Conservation (phyloP, 768 basidiomycete genomes). For the Naganishia vaughanmartiniae region DNA sequence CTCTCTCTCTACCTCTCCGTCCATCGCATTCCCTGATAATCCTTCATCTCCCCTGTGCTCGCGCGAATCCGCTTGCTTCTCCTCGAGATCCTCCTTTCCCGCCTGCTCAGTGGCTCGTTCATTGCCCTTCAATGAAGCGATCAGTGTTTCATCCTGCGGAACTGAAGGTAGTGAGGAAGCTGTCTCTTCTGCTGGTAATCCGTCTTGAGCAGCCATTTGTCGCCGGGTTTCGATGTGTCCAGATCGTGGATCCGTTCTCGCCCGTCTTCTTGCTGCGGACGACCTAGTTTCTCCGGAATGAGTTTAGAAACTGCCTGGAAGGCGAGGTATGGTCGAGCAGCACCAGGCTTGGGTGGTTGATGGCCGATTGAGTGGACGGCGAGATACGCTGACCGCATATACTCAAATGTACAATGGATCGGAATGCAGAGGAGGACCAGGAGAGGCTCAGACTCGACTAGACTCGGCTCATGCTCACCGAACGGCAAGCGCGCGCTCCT, state of each 20-base stretch:
- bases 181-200: conserved; percentile 8
- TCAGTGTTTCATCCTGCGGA: conserved; percentile 1
- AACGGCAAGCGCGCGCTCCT: conserved; percentile 9
- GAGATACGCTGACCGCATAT: neutral
- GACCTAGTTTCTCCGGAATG: neutral
- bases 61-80: neutral
- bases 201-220: conserved; percentile 22
- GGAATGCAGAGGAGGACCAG: neutral
- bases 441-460: too few species aligned
- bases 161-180: neutral
- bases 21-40: neutral
- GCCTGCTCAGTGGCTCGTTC: neutral
- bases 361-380: neutral
- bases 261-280: conserved; percentile 9
- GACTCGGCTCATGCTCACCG: too few species aligned
- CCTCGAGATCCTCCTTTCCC: neutral
- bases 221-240: conserved; percentile 3
- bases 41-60: neutral
- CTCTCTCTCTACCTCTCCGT: neutral
- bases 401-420: neutral
- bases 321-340: neutral
- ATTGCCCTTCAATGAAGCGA: neutral
- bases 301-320: neutral
- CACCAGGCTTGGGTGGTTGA: conserved; percentile 16
- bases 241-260: conserved; percentile 10